Conservation (phyloP, 192 early-diverging fungal species). For the Coemansia umbellata region DNA sequence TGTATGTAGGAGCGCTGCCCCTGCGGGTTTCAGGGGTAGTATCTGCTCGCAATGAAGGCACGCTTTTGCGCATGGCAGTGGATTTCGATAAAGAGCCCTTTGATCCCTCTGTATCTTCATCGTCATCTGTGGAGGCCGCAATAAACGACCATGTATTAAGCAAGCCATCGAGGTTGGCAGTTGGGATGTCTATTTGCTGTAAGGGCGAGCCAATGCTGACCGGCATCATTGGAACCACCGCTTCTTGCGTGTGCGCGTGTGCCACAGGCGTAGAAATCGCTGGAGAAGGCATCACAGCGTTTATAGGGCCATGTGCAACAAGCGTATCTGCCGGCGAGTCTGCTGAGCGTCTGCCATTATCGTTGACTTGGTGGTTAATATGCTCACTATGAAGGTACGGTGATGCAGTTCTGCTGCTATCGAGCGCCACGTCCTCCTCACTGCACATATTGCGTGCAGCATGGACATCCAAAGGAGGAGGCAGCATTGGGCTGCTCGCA, state of each 20-base stretch:
- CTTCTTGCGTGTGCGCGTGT: not conserved
- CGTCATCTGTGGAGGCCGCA: not conserved
- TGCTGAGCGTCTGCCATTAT: not conserved
- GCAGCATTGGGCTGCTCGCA: conserved; percentile 7
- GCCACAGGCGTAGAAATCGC: not conserved
- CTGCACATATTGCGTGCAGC: not conserved
- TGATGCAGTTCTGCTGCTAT: not conserved
- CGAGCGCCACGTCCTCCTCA: not conserved
- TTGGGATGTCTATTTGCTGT: conserved; percentile 36
- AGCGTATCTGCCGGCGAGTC: conserved; percentile 39
- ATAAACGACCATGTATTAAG: conserved; percentile 42
- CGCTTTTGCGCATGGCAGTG: not conserved
- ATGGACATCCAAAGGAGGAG: conserved; percentile 28
- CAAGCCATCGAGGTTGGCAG: conserved; percentile 26
- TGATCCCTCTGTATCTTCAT: not conserved
- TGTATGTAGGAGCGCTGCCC: not conserved
- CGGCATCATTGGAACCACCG: not conserved
- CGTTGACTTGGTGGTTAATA: not conserved
- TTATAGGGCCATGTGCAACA: conserved; percentile 12
- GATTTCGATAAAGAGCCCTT: not conserved
- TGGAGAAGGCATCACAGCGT: not conserved
- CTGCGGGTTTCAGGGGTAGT: not conserved
- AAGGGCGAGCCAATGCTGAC: conserved; percentile 1
- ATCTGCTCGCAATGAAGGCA: not conserved
- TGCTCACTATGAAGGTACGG: not conserved